Evolutionary conservation across 1,284 basidiomycete species (phyloP).

Genomic region (Somion occarium): DNA sequence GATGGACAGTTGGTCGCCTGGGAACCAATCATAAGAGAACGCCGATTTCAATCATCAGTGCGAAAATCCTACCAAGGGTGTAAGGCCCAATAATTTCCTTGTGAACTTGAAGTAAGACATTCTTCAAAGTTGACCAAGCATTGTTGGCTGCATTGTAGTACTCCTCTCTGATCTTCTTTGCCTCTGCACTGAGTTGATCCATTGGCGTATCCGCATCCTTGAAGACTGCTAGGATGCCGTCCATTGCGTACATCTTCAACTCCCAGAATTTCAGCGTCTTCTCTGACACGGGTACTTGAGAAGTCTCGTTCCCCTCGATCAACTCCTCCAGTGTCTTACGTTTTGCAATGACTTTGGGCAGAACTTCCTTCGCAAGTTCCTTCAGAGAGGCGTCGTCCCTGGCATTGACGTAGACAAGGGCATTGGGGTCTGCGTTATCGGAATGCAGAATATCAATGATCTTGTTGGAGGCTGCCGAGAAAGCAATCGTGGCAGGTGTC

Average conservation of each 20-base stretch:
- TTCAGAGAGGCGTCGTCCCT: constrained; percentile 42
- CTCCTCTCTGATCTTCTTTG: constrained; percentile 27
- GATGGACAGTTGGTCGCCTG: constrained; percentile 74
- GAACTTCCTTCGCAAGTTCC: constrained; percentile 32
- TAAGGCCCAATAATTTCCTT: constrained; percentile 68
- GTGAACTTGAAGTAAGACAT: constrained; percentile 43
- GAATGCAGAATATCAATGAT: constrained; percentile 68
- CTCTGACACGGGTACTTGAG: constrained; percentile 46
- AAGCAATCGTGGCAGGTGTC: constrained; percentile 77
- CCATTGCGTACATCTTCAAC: constrained; percentile 44
- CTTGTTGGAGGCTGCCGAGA: constrained; percentile 48
- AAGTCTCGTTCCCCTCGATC: constrained; percentile 45
- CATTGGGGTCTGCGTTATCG: constrained; percentile 47
- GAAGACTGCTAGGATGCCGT: constrained; percentile 42
- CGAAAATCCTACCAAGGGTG: constrained; percentile 58
- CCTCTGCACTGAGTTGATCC: constrained; percentile 30
- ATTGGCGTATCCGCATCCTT: constrained; percentile 38
- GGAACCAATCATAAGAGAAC: constrained; percentile 12
- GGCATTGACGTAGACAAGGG: constrained; percentile 46
- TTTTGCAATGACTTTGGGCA: constrained; percentile 45
- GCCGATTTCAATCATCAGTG: neutral
- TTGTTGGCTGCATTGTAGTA: constrained; percentile 31
- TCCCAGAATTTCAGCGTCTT: constrained; percentile 59
- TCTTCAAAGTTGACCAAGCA: constrained; percentile 43
- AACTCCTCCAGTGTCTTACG: constrained; percentile 50